Evolutionary conservation across 768 basidiomycete species (phyloP), one percentile per base, ranked within the genome.

Genomic region (Jaapia argillacea): DNA sequence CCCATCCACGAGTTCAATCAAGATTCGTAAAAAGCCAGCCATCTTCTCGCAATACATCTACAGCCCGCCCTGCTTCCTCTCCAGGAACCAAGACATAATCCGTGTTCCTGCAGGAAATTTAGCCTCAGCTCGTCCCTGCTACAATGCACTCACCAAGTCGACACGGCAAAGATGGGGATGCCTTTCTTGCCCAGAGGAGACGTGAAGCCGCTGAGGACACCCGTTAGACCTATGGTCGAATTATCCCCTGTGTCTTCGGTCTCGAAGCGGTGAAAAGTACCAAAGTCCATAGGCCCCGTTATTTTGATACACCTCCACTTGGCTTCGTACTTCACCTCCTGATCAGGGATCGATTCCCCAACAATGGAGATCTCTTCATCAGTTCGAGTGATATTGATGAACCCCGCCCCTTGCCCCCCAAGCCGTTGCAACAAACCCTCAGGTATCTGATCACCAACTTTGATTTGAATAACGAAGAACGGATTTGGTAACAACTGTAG

Each of bases 251-350:
- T n/a, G n/a, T n/a, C n/a, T n/a, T n/a, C n/a, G n/a, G n/a, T n/a
- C n/a, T n/a, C n/a, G n/a, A n/a, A n/a, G n/a, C n/a, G n/a, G n/a
- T n/a, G n/a, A n/a, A n/a, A n/a, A n/a, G 45, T 40, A 77, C 79
- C 67, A 48, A 81, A 80, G 48, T 78, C 75, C 77, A 83, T 77
- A 2, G 78, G 79, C 3, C 80, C 81, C 26, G 63, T 66, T 31
- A 84, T 75, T 57, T 75, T 75, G 47, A 82, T 74, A 52, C 74
- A 74, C 51, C 58, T 66, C 79, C 79, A 80, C 1, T 63, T 62
- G 20, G 67, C 65, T 24, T 65, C 57, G 28, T 33, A 33, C 16
- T 10, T 33, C 21, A 10, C 37, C 7, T 31, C 69, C 61, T 43
- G 57, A 54, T 44, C 61, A 62, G 14, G 41, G 51, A 14, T 64